These are phyloP conservation scores for Kodamaea leandrae DNA, from an alignment of 805 yeast genomes.

Conservation along the genomic window DNA sequence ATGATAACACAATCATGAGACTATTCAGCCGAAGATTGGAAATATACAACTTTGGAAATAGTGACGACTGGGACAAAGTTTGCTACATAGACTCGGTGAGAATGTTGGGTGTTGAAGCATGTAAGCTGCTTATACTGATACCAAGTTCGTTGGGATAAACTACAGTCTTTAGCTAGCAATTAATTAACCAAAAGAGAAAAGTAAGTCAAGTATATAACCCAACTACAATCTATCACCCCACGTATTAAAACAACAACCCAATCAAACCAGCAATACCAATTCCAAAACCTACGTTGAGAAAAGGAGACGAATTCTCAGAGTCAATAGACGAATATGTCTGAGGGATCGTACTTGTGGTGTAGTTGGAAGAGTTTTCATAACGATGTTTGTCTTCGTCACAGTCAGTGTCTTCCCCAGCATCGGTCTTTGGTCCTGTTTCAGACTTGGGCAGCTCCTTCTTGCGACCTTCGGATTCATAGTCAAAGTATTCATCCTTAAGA, in stretches of 20 bases:
- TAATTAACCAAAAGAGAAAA: too few species aligned
- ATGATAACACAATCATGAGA: conserved; percentile 11
- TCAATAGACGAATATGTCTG: conserved; percentile 10
- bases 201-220: too few species aligned
- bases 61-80: neutral
- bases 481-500: conserved; percentile 9
- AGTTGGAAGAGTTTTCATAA: conserved; percentile 5
- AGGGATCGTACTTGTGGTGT: conserved; percentile 10
- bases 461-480: conserved; percentile 4
- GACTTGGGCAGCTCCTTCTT: conserved; percentile 2
- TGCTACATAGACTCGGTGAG: conserved; percentile 6
- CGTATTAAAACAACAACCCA: conserved; percentile 11
- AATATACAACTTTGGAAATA: neutral
- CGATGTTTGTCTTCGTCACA: conserved; percentile 5
- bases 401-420: neutral
- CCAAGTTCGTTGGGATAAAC: neutral
- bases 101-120: conserved; percentile 2
- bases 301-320: conserved; percentile 14
- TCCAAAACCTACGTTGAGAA: conserved; percentile 9
- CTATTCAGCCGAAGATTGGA: neutral
- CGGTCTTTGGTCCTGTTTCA: neutral
- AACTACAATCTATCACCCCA: too few species aligned
- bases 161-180: neutral
- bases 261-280: conserved; percentile 13
- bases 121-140: neutral